These are phyloP conservation scores for Corymbia calophylla DNA, from an alignment of 441 rosid species.

Conservation along the genomic window DNA sequence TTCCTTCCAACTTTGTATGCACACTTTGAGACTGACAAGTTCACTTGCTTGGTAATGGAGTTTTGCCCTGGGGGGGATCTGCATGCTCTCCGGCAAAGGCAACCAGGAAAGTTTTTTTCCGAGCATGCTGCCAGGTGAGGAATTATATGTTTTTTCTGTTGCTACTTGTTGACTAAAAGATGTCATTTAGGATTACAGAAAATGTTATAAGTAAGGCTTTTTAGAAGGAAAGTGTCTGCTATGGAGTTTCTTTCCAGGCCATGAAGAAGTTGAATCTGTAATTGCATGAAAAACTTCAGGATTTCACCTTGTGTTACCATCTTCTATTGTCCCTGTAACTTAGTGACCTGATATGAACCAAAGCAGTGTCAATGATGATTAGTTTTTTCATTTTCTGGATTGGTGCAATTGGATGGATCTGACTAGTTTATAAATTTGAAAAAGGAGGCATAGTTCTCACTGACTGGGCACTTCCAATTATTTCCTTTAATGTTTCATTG, in stretches of 20 bases:
- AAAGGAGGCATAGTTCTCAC: background rate
- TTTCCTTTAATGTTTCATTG: background rate
- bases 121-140: conserved; percentile 2
- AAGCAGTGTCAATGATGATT: background rate
- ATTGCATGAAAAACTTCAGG: background rate
- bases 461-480: background rate
- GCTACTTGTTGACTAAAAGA: background rate
- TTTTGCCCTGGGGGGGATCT: background rate
- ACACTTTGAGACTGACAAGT: conserved; percentile 1
- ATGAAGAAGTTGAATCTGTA: background rate
- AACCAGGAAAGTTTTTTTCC: background rate
- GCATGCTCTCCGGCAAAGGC: conserved; percentile 2
- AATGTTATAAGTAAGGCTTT: background rate
- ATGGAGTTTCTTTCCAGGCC: background rate
- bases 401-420: background rate
- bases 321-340: background rate
- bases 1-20: conserved; percentile 3
- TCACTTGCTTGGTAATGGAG: background rate
- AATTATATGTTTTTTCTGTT: background rate
- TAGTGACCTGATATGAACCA: background rate
- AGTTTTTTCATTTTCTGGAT: background rate
- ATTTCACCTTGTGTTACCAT: background rate
- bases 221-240: background rate
- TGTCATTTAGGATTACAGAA: background rate
- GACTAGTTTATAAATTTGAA: background rate